Evolutionary conservation across 371 early-diverging fungal species (phyloP), one percentile per base, ranked within the genome.

Genomic region (Coemansia sp.): DNA sequence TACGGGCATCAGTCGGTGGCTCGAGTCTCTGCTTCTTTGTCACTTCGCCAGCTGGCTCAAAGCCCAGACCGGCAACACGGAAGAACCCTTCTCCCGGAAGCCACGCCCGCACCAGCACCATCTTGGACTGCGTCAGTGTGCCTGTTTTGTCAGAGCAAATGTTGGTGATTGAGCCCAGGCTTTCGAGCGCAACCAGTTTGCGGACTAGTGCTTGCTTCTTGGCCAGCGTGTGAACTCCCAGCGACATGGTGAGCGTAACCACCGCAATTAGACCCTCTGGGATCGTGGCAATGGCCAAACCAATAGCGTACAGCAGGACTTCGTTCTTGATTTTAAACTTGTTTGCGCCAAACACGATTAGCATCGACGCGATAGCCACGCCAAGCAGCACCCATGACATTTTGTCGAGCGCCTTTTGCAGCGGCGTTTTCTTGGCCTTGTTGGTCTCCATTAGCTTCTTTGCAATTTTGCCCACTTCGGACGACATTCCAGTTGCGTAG

Each of bases 181-280:
- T 89, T 82, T 97, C 97, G 1, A 98, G 85, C 4, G 92, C 89
- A 4, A 89, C 90, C 13, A 97, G 82, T 64, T 94, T 91, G 60
- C 94, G 87, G 1, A 97, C 95, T 18, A 97, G 86, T 6, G 92
- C 95, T 62, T 92, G 86, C 52, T 86, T 83, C 53, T 85, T 84
- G 31, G 95, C 94, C 94, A 98, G 92, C 21, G 90, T 78, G 27
- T 85, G 81, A 14, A 96, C 97, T 78, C 95, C 95, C 64, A 94
- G 80, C 0, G 95, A 94, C 89, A 95, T 94, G 5, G 96, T 93
- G 54, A 97, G 81, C 0, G 92, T 91, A 29, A 89, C 79, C 11
- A 95, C 94, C 31, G 95, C 95, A 10, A 95, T 88, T 4, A 97
- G 85, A 63, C 97, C 99, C 81, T 97, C 97, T 40, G 99, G 99